phyloP scores from a whole-genome alignment of 495 filamentous ascomycete genomes.

The Trichodelitschia bisporula region DNA sequence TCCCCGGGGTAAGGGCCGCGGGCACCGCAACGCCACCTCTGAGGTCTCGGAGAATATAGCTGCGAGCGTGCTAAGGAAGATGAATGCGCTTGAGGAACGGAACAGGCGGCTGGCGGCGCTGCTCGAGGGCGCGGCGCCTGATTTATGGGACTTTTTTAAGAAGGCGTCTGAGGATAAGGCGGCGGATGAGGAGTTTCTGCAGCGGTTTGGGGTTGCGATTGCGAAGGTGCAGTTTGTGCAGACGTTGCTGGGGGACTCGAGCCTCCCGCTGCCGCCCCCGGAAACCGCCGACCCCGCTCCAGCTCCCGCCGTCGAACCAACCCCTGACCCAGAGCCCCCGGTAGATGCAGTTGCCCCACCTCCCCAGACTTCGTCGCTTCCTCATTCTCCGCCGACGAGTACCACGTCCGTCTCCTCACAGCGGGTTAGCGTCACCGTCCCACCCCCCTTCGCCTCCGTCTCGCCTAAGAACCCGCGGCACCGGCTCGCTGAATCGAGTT shows the following conservation, averaged over 20 bases:
- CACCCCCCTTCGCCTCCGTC: conserved; percentile 1
- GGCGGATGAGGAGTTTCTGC: background rate
- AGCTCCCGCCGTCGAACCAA: conserved; percentile 1
- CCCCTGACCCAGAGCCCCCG: too few relatives aligned
- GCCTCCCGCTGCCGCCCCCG: conserved; percentile 26
- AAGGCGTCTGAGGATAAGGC: conserved; percentile 15
- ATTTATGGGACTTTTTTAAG: conserved; percentile 30
- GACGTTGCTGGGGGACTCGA: conserved; percentile 43
- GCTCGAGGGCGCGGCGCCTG: conserved; percentile 43
- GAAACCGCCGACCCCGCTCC: conserved; percentile 7
- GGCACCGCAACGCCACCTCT: too few relatives aligned
- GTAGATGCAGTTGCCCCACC: conserved; percentile 1
- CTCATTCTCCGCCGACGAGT: conserved; percentile 1
- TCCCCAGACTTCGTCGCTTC: background rate
- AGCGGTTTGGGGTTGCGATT: conserved; percentile 37
- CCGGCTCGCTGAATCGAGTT: conserved; percentile 58
- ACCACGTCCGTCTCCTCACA: conserved; percentile 1
- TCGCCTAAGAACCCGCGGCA: conserved; percentile 22
- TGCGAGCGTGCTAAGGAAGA: background rate
- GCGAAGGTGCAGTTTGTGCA: conserved; percentile 58
- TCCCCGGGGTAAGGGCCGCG: too few relatives aligned
- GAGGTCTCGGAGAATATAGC: background rate
- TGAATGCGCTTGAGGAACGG: conserved; percentile 30
- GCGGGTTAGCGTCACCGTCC: too few relatives aligned
- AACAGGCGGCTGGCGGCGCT: conserved; percentile 49